These are phyloP conservation scores for Cunninghamia lanceolata DNA, from an alignment of 75 land plant species.

Conservation along the genomic window DNA sequence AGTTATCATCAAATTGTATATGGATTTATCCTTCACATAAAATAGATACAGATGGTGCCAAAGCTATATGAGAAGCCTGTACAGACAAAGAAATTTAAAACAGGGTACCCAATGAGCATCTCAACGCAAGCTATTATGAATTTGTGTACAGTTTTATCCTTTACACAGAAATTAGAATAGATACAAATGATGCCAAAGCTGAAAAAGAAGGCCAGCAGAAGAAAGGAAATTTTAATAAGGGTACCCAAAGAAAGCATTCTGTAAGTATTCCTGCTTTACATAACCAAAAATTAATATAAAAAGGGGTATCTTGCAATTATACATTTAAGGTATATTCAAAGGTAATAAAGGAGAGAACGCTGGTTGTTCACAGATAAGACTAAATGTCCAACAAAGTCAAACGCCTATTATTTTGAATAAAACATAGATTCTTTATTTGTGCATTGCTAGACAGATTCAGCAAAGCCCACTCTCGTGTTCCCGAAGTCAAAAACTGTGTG, in stretches of 20 bases:
- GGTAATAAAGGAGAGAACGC: not conserved
- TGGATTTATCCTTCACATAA: not conserved
- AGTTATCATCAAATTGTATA: not conserved
- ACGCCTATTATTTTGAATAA: not conserved
- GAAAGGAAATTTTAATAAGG: not conserved
- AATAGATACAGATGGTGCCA: not conserved
- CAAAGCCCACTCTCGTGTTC: slow-evolving; percentile 58
- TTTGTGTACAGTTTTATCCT: not conserved
- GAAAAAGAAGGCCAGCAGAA: not conserved
- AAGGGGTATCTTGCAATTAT: not conserved
- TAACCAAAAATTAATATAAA: not conserved
- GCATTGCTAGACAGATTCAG: slow-evolving; percentile 50
- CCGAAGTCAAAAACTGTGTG: slow-evolving; percentile 81
- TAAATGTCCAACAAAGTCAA: not conserved
- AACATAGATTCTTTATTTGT: not conserved
- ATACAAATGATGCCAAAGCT: not conserved
- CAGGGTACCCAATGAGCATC: not conserved
- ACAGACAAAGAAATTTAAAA: not conserved
- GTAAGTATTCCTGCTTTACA: not conserved
- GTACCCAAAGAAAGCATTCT: not conserved
- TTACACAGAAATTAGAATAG: not conserved
- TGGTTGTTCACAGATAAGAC: not conserved
- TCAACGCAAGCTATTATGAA: too few relatives aligned
- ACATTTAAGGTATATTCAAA: not conserved
- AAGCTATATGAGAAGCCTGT: not conserved